These are phyloP conservation scores for Rosa chinensis DNA, from an alignment of 306 rosid genomes.

Conservation along the genomic window DNA sequence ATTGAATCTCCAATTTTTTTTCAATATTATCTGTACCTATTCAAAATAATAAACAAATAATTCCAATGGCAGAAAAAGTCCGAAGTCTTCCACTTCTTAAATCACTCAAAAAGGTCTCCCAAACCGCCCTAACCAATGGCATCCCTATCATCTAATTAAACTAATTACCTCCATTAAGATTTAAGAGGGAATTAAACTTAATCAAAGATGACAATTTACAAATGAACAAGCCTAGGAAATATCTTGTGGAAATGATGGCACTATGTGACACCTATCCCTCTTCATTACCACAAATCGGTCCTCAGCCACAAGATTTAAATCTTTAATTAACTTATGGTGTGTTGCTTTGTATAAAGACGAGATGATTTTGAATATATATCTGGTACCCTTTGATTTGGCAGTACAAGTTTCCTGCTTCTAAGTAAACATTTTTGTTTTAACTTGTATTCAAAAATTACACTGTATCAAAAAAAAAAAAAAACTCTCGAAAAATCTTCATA, in stretches of 20 bases:
- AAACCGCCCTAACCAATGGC: constrained; percentile 35
- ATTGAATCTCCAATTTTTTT: background rate
- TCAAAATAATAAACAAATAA: background rate
- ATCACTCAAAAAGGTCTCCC: background rate
- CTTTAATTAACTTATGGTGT: background rate
- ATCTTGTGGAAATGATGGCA: constrained; percentile 16
- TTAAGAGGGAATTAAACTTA: background rate
- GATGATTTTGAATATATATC: background rate
- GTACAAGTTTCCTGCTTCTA: too few species aligned
- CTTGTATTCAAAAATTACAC: too few species aligned
- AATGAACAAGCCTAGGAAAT: constrained; percentile 14
- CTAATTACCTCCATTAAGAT: background rate
- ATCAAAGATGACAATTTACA: constrained; percentile 3
- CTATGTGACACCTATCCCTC: constrained; percentile 10
- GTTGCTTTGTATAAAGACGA: background rate
- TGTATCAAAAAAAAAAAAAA: too few species aligned
- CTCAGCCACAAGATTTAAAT: constrained; percentile 28
- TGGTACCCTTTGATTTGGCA: background rate
- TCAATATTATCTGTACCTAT: background rate
- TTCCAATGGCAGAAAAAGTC: background rate
- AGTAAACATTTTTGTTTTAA: too few species aligned
- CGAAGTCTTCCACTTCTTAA: background rate
- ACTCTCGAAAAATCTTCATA: too few species aligned
- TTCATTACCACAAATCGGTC: constrained; percentile 40
- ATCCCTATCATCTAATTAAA: constrained; percentile 6